Conservation (phyloP, 257 asterid species). For the Solanum pimpinellifolium region DNA sequence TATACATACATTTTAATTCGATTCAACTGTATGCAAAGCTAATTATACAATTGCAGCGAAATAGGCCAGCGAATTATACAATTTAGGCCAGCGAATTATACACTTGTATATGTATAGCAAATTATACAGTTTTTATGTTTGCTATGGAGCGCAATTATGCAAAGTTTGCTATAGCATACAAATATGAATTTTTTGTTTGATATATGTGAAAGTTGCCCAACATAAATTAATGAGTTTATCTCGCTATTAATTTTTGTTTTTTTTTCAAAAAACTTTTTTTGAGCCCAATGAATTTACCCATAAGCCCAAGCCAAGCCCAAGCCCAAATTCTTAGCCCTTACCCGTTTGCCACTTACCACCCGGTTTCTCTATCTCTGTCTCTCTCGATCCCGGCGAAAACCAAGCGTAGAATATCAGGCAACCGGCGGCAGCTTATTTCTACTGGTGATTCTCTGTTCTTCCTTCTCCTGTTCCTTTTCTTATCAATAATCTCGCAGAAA, state of each 20-base stretch:
- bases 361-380: not conserved
- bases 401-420: constrained; percentile 21
- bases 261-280: not conserved
- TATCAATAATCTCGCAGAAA: not conserved
- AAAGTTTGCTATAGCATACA: too few species aligned
- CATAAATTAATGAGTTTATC: not conserved
- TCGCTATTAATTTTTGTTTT: not conserved
- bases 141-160: too few species aligned
- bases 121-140: too few species aligned
- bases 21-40: too few species aligned
- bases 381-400: not conserved
- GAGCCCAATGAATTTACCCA: not conserved
- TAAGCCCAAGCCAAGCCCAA: not conserved
- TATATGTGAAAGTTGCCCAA: too few species aligned
- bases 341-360: not conserved
- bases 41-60: too few species aligned
- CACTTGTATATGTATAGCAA: too few species aligned
- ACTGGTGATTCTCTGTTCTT: constrained; percentile 16
- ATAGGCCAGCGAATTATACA: too few species aligned
- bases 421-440: constrained; percentile 26
- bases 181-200: too few species aligned
- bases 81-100: too few species aligned
- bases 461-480: not conserved
- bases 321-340: not conserved
- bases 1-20: too few species aligned